Evolutionary conservation across 345 rosid genomes (phyloP).

Genomic region (Mercurialis annua): DNA sequence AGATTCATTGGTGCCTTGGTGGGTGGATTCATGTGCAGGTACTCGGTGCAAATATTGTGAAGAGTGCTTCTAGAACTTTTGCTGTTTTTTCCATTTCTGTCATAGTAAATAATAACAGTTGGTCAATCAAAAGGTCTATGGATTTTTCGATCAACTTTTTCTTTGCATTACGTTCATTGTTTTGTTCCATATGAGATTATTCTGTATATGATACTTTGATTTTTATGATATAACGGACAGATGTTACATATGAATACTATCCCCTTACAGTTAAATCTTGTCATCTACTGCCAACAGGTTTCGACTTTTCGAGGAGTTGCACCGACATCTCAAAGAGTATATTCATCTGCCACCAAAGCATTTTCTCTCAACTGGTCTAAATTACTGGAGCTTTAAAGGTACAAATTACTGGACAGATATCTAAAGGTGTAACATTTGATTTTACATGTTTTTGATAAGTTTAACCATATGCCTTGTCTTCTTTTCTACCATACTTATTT

Average conservation of each 20-base stretch:
- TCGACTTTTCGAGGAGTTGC: constrained; percentile 99
- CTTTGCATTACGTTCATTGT: constrained; percentile 8
- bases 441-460: constrained; percentile 2
- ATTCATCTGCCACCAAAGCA: constrained; percentile 97
- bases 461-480: too few species aligned
- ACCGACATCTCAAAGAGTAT: constrained; percentile 86
- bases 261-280: neutral
- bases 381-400: constrained; percentile 90
- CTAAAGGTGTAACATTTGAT: constrained; percentile 60
- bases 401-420: constrained; percentile 78
- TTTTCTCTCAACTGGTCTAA: constrained; percentile 91
- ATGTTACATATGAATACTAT: constrained; percentile 3
- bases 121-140: constrained; percentile 87
- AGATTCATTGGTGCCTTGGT: constrained; percentile 58
- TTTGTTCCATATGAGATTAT: constrained; percentile 9
- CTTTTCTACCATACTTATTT: too few species aligned
- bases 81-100: constrained; percentile 94
- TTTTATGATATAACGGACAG: constrained; percentile 6
- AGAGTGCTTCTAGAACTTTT: constrained; percentile 80
- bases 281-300: constrained; percentile 51
- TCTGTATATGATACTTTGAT: neutral
- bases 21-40: constrained; percentile 86
- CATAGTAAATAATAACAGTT: constrained; percentile 68
- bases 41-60: constrained; percentile 93
- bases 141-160: constrained; percentile 23